Evolutionary conservation across 805 yeast genomes (phyloP).

Genomic region (Nakazawaea holstii): DNA sequence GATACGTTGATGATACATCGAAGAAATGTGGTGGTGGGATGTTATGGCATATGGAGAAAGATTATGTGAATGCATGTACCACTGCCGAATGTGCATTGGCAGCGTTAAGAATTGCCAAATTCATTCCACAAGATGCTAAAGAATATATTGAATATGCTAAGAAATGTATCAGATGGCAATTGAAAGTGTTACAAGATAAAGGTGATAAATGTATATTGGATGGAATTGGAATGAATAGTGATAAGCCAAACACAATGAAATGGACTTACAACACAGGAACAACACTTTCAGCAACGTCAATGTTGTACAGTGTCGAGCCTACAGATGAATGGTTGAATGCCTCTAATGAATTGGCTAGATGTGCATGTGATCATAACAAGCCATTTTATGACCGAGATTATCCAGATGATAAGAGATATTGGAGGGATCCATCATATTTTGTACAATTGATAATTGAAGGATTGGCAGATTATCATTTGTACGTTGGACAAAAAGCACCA

Average conservation of each 20-base stretch:
- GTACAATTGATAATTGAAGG: constrained; percentile 64
- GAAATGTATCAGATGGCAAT: constrained; percentile 53
- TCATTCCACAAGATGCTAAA: constrained; percentile 41
- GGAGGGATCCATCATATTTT: constrained; percentile 61
- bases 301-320: constrained; percentile 44
- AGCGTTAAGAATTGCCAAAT: constrained; percentile 49
- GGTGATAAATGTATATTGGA: constrained; percentile 53
- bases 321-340: constrained; percentile 44
- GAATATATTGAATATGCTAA: constrained; percentile 54
- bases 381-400: constrained; percentile 64
- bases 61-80: constrained; percentile 60
- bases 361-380: constrained; percentile 51
- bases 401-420: constrained; percentile 44
- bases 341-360: constrained; percentile 46
- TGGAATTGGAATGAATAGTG: constrained; percentile 47
- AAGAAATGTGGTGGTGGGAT: constrained; percentile 52
- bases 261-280: constrained; percentile 69
- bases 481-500: constrained; percentile 35
- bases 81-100: constrained; percentile 65
- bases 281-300: constrained; percentile 49
- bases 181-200: constrained; percentile 44
- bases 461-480: constrained; percentile 55
- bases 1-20: constrained; percentile 44
- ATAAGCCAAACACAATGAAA: constrained; percentile 42
- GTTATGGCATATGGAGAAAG: constrained; percentile 58